These are phyloP conservation scores for Collybiopsis luxurians DNA, from an alignment of 768 basidiomycete genomes.

Conservation along the genomic window DNA sequence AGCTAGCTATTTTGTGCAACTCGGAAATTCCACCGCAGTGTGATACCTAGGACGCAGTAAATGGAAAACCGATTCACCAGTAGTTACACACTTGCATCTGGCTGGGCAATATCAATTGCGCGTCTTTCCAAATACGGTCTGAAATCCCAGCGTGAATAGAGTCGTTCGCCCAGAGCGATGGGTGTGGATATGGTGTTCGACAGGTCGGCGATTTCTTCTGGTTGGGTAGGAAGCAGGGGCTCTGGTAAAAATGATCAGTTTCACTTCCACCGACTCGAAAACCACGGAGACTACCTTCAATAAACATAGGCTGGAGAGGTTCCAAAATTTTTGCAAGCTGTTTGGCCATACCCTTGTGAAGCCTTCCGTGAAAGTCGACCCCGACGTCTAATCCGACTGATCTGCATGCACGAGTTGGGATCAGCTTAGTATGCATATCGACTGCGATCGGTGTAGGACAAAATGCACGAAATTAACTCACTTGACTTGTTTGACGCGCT, in stretches of 20 bases:
- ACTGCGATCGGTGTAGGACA: too few relatives aligned
- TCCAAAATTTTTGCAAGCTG: slow-evolving; percentile 63
- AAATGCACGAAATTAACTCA: slow-evolving; percentile 19
- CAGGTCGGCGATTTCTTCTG: slow-evolving; percentile 61
- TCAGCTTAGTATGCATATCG: neutral
- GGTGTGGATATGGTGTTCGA: slow-evolving; percentile 53
- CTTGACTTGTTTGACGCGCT: slow-evolving; percentile 50
- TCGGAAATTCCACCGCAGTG: slow-evolving; percentile 64
- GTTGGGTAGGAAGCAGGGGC: slow-evolving; percentile 57
- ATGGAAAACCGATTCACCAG: neutral
- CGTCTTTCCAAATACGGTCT: slow-evolving; percentile 63
- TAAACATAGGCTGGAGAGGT: slow-evolving; percentile 58
- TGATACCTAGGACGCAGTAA: slow-evolving; percentile 34
- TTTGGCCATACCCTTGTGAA: slow-evolving; percentile 69
- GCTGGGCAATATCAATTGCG: slow-evolving; percentile 67
- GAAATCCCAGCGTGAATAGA: slow-evolving; percentile 61
- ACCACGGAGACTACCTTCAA: slow-evolving; percentile 64
- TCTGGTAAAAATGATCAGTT: slow-evolving; percentile 26
- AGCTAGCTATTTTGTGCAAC: slow-evolving; percentile 51
- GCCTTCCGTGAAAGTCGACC: slow-evolving; percentile 67
- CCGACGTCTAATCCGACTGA: slow-evolving; percentile 61
- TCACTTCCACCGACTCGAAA: neutral
- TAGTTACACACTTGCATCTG: slow-evolving; percentile 45
- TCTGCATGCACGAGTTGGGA: too few relatives aligned
- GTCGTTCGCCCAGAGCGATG: slow-evolving; percentile 60